A percentile compares a stretch with the other conserved stretches of the same genome.
These are phyloP conservation scores for Mortierella sp. DNA, from an alignment of 371 early-diverging fungal species.

Conservation along the genomic window DNA sequence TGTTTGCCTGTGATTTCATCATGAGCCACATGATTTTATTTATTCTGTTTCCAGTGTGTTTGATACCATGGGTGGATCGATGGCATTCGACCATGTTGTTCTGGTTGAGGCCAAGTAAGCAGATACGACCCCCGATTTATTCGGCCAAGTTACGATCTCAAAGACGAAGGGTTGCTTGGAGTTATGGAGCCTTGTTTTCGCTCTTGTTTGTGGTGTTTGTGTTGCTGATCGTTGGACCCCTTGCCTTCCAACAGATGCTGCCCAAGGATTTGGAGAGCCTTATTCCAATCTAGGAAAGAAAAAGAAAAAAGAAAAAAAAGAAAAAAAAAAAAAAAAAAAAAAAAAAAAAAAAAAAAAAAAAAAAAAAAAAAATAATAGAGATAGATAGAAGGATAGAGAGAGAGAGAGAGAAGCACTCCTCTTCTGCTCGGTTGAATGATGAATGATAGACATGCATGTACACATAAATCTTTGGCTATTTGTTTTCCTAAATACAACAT, in stretches of 20 bases:
- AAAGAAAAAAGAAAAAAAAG: too few species aligned
- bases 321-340: too few species aligned
- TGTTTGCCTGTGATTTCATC: constrained; percentile 85
- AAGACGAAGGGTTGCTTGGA: constrained; percentile 69
- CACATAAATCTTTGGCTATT: too few species aligned
- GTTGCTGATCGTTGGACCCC: constrained; percentile 70
- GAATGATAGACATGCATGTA: too few species aligned
- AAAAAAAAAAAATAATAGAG: too few species aligned
- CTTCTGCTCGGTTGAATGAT: too few species aligned
- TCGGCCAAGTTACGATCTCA: constrained; percentile 69
- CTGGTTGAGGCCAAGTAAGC: constrained; percentile 85
- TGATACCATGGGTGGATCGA: constrained; percentile 80
- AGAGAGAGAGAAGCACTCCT: too few species aligned
- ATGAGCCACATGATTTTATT: constrained; percentile 81
- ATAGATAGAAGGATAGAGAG: too few species aligned
- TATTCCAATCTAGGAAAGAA: constrained; percentile 27
- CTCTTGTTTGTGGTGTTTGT: constrained; percentile 66
- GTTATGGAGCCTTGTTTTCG: constrained; percentile 77
- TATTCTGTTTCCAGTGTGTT: constrained; percentile 72
- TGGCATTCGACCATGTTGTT: constrained; percentile 89
- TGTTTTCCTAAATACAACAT: too few species aligned
- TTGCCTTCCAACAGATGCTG: constrained; percentile 50
- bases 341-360: too few species aligned
- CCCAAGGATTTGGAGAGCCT: constrained; percentile 27
- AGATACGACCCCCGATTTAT: constrained; percentile 83